phyloP scores from a whole-genome alignment of 257 asterid genomes.

The Thymus quinquecostatus region DNA sequence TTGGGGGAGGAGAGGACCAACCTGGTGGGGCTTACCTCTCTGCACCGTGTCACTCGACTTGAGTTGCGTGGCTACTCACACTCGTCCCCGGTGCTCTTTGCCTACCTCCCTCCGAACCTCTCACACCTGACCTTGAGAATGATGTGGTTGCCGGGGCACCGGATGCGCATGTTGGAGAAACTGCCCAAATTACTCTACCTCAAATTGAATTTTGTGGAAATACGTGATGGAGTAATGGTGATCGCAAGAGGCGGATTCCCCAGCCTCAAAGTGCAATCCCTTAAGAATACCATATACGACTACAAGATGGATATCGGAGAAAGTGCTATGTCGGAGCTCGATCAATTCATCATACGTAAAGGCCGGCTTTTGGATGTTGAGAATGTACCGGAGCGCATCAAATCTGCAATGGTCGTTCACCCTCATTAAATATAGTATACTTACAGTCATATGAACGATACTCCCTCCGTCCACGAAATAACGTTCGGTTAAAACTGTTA shows the following conservation, averaged over 20 bases:
- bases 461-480: too few relatives aligned
- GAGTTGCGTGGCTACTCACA: background rate
- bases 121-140: slow-evolving; percentile 20
- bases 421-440: too few relatives aligned
- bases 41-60: slow-evolving; percentile 19
- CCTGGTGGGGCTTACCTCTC: background rate
- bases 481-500: too few relatives aligned
- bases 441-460: too few relatives aligned
- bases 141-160: background rate
- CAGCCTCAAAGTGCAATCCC: background rate
- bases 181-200: slow-evolving; percentile 18
- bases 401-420: background rate
- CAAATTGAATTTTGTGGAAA: background rate
- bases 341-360: background rate
- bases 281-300: accelerated
- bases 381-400: background rate
- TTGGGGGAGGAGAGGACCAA: too few relatives aligned
- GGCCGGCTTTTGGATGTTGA: background rate
- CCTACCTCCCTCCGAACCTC: slow-evolving; percentile 31
- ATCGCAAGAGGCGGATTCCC: background rate
- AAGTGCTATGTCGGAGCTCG: background rate
- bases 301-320: background rate
- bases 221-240: background rate
- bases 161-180: slow-evolving; percentile 24
- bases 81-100: background rate